A percentile compares a stretch with the other conserved stretches of the same genome.
phyloP scores from a whole-genome alignment of 805 yeast genomes.

The Ogataea glucozyma region DNA sequence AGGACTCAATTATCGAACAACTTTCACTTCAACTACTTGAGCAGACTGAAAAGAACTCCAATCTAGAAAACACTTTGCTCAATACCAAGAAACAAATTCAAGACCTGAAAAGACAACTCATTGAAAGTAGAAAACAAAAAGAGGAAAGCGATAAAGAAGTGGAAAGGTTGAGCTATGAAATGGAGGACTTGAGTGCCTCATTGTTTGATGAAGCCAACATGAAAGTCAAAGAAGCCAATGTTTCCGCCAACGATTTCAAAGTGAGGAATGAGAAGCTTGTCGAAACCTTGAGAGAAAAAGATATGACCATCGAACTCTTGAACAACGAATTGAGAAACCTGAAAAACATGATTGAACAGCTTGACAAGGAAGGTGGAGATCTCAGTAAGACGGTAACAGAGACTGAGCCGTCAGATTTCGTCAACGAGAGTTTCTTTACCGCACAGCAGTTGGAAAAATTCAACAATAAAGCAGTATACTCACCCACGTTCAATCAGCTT shows the following conservation, averaged over 20 bases:
- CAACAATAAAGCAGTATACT: constrained; percentile 29
- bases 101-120: constrained; percentile 36
- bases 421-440: constrained; percentile 20
- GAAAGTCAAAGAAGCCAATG: constrained; percentile 79
- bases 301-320: constrained; percentile 61
- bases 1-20: constrained; percentile 23
- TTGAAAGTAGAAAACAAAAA: constrained; percentile 37
- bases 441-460: constrained; percentile 21
- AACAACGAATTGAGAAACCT: constrained; percentile 68
- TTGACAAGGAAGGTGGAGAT: constrained; percentile 41
- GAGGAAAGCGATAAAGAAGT: constrained; percentile 59
- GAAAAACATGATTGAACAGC: constrained; percentile 56
- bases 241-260: constrained; percentile 60
- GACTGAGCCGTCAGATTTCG: background rate
- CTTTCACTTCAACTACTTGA: constrained; percentile 30
- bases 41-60: constrained; percentile 27
- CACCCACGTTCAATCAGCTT: constrained; percentile 35
- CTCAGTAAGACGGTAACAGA: constrained; percentile 4
- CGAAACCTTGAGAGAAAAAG: constrained; percentile 65
- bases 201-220: constrained; percentile 81
- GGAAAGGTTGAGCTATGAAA: constrained; percentile 63
- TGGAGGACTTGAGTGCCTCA: constrained; percentile 76
- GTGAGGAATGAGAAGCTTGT: constrained; percentile 56
- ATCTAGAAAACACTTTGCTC: constrained; percentile 34
- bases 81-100: constrained; percentile 28